Percentiles rank a stretch among this genome's conserved stretches.
Evolutionary conservation across 352 stramenopile species (phyloP).

Genomic region (Phytophthora cactorum): DNA sequence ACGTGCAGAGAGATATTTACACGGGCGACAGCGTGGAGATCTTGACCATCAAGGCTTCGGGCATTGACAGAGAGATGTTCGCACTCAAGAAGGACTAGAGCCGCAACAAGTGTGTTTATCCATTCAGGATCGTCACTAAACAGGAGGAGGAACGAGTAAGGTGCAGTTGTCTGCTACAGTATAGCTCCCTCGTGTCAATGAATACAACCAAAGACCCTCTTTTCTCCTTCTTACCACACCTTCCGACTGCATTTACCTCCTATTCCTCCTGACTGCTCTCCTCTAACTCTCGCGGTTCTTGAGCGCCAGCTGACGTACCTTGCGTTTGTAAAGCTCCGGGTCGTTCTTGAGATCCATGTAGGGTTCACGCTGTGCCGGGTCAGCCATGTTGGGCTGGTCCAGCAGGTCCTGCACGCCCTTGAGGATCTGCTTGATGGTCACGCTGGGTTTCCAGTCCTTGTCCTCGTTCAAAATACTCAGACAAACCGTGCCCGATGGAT

Average conservation of each 20-base stretch:
- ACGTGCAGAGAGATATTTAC: slow-evolving; percentile 96
- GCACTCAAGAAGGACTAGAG: slow-evolving; percentile 96
- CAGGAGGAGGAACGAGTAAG: slow-evolving; percentile 5
- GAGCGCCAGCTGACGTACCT: slow-evolving; percentile 81
- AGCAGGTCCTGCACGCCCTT: slow-evolving; percentile 95
- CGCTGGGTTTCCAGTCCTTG: slow-evolving; percentile 98
- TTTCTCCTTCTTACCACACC: slow-evolving; percentile 8
- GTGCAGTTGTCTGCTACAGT: neutral
- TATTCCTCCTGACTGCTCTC: slow-evolving; percentile 1
- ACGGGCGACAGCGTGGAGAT: slow-evolving; percentile 98
- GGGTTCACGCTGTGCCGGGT: slow-evolving; percentile 86
- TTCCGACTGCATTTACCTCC: slow-evolving; percentile 11
- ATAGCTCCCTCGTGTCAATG: slow-evolving; percentile 10
- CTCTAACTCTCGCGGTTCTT: slow-evolving; percentile 86
- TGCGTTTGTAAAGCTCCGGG: slow-evolving; percentile 89
- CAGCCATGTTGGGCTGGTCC: slow-evolving; percentile 88
- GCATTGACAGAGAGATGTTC: slow-evolving; percentile 93
- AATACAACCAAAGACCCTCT: slow-evolving; percentile 9
- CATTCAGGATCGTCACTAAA: slow-evolving; percentile 14
- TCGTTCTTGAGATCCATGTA: slow-evolving; percentile 92
- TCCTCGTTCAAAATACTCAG: slow-evolving; percentile 99
- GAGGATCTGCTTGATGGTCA: slow-evolving; percentile 98
- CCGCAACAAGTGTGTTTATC: slow-evolving; percentile 3
- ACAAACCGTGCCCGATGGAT: slow-evolving; percentile 97
- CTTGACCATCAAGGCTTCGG: slow-evolving; percentile 95